These are phyloP conservation scores for Penicillium canescens DNA, from an alignment of 495 filamentous ascomycete genomes.

Conservation along the genomic window DNA sequence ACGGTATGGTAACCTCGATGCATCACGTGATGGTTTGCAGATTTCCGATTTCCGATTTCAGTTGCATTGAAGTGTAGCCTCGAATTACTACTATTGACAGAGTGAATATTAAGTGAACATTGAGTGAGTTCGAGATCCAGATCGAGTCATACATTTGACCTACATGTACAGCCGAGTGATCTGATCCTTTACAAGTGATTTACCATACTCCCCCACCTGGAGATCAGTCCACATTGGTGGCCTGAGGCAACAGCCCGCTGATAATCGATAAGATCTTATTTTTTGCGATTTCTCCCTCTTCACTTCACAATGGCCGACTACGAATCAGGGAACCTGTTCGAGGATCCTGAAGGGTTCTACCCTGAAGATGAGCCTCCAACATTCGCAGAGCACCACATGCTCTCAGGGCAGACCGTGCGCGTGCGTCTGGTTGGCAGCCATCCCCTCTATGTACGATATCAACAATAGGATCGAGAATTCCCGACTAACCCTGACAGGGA, in stretches of 20 bases:
- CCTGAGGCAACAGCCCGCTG: slow-evolving; percentile 1
- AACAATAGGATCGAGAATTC: background rate
- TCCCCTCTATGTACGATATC: slow-evolving; percentile 72
- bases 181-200: no score
- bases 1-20: background rate
- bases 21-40: no score
- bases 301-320: slow-evolving; percentile 32
- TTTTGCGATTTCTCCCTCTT: slow-evolving; percentile 10
- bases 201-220: no score
- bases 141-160: no score
- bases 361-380: slow-evolving; percentile 69
- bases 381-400: slow-evolving; percentile 65
- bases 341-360: slow-evolving; percentile 78
- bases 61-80: no score
- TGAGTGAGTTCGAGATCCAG: no score
- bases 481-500: slow-evolving; percentile 47
- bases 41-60: no score
- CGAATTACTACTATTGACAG: no score
- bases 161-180: no score
- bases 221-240: background rate
- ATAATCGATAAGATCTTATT: slow-evolving; percentile 8
- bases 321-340: slow-evolving; percentile 60
- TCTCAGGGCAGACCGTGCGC: slow-evolving; percentile 62
- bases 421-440: slow-evolving; percentile 86
- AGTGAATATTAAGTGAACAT: no score